Percentiles rank a stretch among this genome's conserved stretches.
Conservation (phyloP, 2,329 filamentous ascomycete genomes). For the Sarocladium kiliense region DNA sequence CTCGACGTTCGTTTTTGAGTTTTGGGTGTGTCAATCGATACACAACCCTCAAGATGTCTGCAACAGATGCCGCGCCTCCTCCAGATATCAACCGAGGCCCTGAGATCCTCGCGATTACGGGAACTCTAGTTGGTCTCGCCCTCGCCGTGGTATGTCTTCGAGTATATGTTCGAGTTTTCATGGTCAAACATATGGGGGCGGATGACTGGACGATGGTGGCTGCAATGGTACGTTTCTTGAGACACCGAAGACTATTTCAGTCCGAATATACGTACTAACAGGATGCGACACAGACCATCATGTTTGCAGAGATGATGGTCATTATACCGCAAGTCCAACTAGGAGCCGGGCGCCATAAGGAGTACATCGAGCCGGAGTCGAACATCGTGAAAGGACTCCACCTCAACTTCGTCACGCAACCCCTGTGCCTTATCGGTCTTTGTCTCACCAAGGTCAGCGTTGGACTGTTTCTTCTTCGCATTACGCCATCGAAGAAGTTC, state of each 20-base stretch:
- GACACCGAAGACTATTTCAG: not conserved
- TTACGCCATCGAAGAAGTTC: conserved; percentile 30
- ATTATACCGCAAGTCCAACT: conserved; percentile 31
- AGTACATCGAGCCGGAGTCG: conserved; percentile 28
- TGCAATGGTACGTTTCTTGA: conserved; percentile 23
- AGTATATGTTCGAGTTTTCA: conserved; percentile 20
- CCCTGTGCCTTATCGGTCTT: conserved; percentile 35
- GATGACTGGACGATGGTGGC: conserved; percentile 24
- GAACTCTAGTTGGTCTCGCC: conserved; percentile 18
- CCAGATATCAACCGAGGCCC: conserved; percentile 24
- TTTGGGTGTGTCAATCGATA: not conserved
- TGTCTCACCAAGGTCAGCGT: conserved; percentile 37
- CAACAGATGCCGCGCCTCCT: conserved; percentile 9
- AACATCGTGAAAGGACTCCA: conserved; percentile 30
- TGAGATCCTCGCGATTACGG: conserved; percentile 24
- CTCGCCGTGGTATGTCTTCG: conserved; percentile 19
- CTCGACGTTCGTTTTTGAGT: not conserved
- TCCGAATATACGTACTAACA: not conserved
- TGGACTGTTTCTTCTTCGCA: conserved; percentile 34
- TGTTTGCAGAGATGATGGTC: conserved; percentile 6
- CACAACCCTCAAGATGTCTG: not conserved
- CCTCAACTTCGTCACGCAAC: conserved; percentile 38
- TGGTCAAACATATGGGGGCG: conserved; percentile 18
- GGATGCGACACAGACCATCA: not conserved
- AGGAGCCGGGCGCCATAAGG: conserved; percentile 40